Evolutionary conservation across 345 rosid species (phyloP).

Genomic region (Eucalyptus sp.): DNA sequence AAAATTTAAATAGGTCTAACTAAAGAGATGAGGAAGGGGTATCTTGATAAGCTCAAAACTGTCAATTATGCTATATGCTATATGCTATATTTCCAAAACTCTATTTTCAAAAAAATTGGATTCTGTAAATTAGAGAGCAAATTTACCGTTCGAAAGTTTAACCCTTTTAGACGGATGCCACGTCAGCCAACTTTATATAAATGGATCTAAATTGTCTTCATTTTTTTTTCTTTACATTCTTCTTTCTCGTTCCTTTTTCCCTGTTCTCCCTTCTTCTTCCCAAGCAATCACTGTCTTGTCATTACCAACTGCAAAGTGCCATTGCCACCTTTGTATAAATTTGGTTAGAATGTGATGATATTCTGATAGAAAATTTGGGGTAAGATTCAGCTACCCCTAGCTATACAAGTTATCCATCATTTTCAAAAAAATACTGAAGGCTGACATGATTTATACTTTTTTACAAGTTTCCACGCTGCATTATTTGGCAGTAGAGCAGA

Average conservation of each 20-base stretch:
- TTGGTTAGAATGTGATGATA: not conserved
- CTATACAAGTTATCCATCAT: not conserved
- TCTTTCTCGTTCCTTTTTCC: not conserved
- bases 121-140: not conserved
- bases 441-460: not conserved
- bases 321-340: not conserved
- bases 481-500: not conserved
- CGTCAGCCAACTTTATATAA: not conserved
- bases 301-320: not conserved
- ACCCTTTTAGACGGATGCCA: not conserved
- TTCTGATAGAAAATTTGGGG: not conserved
- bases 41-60: not conserved
- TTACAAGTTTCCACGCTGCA: not conserved
- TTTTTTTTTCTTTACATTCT: not conserved
- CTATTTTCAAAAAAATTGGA: fast-evolving
- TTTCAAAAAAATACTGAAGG: not conserved
- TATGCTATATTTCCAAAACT: not conserved
- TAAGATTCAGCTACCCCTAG: not conserved
- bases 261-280: not conserved
- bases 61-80: not conserved
- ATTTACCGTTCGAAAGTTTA: not conserved
- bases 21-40: not conserved
- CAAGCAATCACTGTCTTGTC: not conserved
- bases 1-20: not conserved
- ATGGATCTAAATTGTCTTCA: not conserved